phyloP scores from a whole-genome alignment of 2,329 filamentous ascomycete genomes.

The Cadophora malorum region DNA sequence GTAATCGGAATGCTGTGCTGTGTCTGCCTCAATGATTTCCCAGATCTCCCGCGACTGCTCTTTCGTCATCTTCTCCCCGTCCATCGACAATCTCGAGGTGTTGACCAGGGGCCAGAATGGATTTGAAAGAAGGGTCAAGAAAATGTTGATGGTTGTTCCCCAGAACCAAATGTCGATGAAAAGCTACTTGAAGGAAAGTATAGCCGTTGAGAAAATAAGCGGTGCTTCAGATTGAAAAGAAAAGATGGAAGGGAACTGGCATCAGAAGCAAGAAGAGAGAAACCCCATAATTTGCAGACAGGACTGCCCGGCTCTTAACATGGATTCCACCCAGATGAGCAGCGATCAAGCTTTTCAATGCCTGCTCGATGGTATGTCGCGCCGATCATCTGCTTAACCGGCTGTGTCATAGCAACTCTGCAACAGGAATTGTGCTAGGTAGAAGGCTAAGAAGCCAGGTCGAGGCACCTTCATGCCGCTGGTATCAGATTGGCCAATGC shows the following conservation, averaged over 20 bases:
- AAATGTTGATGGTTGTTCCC: not conserved
- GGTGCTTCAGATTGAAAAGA: constrained; percentile 4
- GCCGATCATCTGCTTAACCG: constrained; percentile 15
- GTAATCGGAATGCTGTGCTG: constrained; percentile 31
- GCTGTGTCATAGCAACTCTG: constrained; percentile 7
- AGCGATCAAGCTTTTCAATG: constrained; percentile 19
- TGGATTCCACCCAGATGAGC: not conserved
- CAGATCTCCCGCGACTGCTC: constrained; percentile 24
- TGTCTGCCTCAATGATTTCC: constrained; percentile 30
- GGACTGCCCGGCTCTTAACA: not conserved
- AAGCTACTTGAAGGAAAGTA: not conserved
- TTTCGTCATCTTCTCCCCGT: constrained; percentile 25
- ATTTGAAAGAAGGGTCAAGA: not conserved
- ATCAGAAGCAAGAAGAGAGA: not conserved
- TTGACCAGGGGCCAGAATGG: not conserved
- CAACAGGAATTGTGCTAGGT: constrained; percentile 11
- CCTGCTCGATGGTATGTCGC: constrained; percentile 6
- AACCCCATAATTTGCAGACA: constrained; percentile 15
- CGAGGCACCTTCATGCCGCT: constrained; percentile 13
- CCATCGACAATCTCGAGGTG: not conserved
- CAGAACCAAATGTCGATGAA: not conserved
- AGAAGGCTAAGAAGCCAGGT: not conserved
- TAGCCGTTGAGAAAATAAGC: not conserved
- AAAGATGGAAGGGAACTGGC: constrained; percentile 1
- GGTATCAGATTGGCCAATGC: constrained; percentile 17